A percentile compares a stretch with the other conserved stretches of the same genome.
Conservation (phyloP, 257 asterid genomes). For the Solanum sitiens region DNA sequence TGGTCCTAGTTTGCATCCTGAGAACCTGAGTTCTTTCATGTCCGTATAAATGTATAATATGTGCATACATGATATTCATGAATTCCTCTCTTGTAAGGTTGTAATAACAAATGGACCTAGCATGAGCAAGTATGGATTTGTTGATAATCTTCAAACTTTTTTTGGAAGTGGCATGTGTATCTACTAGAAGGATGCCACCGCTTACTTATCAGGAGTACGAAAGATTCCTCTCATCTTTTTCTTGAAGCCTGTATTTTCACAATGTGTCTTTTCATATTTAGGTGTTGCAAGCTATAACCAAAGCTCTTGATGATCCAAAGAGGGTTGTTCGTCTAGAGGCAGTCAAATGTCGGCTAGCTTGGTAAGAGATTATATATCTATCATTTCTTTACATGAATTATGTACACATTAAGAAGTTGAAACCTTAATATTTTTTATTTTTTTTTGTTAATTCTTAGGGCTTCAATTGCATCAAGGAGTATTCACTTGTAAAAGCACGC, state of each 20-base stretch:
- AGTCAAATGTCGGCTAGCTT: constrained; percentile 78
- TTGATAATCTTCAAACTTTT: neutral
- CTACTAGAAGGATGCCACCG: neutral
- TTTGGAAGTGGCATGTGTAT: neutral
- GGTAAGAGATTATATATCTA: constrained; percentile 30
- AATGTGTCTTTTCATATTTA: constrained; percentile 13
- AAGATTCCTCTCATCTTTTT: neutral
- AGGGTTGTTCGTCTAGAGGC: constrained; percentile 83
- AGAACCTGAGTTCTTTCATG: neutral
- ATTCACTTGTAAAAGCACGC: constrained; percentile 19
- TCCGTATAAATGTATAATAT: neutral
- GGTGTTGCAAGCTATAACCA: constrained; percentile 67
- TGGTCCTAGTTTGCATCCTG: neutral
- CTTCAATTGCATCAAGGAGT: constrained; percentile 44
- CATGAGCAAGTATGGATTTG: neutral
- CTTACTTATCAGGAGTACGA: neutral
- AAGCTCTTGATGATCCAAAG: constrained; percentile 88
- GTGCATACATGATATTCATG: neutral
- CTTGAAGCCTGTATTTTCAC: neutral
- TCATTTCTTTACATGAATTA: neutral
- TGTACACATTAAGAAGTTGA: neutral
- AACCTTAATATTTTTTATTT: neutral
- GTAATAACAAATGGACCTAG: neutral
- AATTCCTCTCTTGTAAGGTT: neutral
- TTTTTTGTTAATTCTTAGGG: constrained; percentile 23